Conservation (phyloP, 2,329 filamentous ascomycete species). For the Periconia macrospinosa region DNA sequence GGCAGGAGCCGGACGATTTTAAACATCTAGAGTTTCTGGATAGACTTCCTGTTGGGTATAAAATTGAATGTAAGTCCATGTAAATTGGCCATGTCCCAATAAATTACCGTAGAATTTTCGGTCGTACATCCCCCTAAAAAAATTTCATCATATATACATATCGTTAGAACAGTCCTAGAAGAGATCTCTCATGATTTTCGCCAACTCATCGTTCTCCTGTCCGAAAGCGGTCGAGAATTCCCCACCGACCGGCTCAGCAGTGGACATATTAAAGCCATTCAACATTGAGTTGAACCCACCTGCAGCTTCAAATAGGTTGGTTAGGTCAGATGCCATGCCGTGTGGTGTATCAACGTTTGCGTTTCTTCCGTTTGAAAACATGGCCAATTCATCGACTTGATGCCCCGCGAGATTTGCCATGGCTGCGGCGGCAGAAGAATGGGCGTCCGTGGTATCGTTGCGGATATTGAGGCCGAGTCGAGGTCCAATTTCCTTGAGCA, state of each 20-base stretch:
- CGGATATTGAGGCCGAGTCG: constrained; percentile 62
- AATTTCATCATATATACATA: background rate
- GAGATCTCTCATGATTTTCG: constrained; percentile 60
- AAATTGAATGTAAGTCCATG: too few species aligned
- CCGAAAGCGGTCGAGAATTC: constrained; percentile 51
- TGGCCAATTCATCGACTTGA: constrained; percentile 59
- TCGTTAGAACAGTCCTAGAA: constrained; percentile 47
- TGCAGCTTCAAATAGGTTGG: constrained; percentile 65
- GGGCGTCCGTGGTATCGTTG: constrained; percentile 55
- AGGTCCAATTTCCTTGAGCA: constrained; percentile 72
- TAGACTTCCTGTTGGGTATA: too few species aligned
- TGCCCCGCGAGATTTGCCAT: constrained; percentile 68
- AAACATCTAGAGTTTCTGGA: too few species aligned
- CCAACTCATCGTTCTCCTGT: constrained; percentile 63
- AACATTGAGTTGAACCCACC: constrained; percentile 53
- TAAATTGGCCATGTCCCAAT: too few species aligned
- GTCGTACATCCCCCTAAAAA: background rate
- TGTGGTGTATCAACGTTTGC: constrained; percentile 55
- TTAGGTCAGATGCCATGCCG: constrained; percentile 64
- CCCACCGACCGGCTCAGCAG: constrained; percentile 26
- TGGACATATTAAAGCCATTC: constrained; percentile 31
- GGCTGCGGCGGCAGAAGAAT: constrained; percentile 64
- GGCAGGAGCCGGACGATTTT: too few species aligned
- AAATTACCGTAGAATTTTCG: too few species aligned
- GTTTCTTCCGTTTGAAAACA: constrained; percentile 47